These are phyloP conservation scores for Oryza longistaminata DNA, from an alignment of 176 grass and related monocot genomes.

Conservation along the genomic window DNA sequence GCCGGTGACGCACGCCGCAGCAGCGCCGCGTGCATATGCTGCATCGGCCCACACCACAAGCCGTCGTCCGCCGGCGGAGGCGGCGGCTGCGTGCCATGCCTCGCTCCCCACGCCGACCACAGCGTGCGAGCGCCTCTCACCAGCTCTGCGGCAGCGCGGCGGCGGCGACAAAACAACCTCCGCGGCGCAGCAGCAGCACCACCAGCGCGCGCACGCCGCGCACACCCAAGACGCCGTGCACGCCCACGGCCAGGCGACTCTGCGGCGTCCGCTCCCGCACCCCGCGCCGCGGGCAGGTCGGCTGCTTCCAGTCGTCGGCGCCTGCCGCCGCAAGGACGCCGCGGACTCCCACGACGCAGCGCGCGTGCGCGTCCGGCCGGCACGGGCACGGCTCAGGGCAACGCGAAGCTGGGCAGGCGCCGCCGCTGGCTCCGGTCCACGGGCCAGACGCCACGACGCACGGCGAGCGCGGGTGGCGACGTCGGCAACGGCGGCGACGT, in stretches of 20 bases:
- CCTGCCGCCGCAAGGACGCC: conserved; percentile 8
- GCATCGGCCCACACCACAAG: conserved; percentile 61
- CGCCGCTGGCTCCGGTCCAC: conserved; percentile 49
- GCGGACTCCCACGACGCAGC: conserved; percentile 35
- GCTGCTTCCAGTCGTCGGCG: conserved; percentile 16
- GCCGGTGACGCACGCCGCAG: conserved; percentile 28
- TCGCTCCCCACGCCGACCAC: conserved; percentile 24
- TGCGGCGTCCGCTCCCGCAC: conserved; percentile 53
- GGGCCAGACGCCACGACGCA: conserved; percentile 29
- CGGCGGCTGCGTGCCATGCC: neutral
- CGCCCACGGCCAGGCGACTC: conserved; percentile 46
- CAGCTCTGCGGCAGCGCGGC: conserved; percentile 38
- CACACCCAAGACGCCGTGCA: conserved; percentile 56
- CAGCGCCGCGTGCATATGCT: conserved; percentile 77
- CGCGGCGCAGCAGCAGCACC: neutral
- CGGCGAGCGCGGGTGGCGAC: conserved; percentile 20
- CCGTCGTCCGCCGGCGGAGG: neutral
- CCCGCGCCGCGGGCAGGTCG: conserved; percentile 36
- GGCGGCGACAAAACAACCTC: neutral
- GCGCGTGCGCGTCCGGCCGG: conserved; percentile 36
- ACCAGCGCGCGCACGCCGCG: neutral
- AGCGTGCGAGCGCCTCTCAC: conserved; percentile 41
- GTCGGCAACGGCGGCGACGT: neutral
- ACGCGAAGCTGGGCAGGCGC: conserved; percentile 37
- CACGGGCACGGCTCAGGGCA: conserved; percentile 14